Conservation (phyloP, 805 yeast species). For the Ogataea angusta region DNA sequence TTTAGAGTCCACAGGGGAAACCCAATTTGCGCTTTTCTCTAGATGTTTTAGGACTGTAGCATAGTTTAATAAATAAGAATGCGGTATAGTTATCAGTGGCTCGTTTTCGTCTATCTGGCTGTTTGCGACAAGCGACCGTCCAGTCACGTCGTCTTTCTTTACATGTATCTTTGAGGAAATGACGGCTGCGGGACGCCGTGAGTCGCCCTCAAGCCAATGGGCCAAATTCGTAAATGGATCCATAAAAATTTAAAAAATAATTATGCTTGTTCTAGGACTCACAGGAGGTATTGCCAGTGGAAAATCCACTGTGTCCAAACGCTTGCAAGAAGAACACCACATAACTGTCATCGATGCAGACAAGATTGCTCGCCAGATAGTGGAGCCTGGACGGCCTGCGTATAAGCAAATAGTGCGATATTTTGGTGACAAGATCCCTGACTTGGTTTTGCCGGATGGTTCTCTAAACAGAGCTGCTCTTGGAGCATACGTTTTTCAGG, state of each 20-base stretch:
- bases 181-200: conserved; percentile 13
- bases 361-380: conserved; percentile 78
- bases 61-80: conserved; percentile 54
- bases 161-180: conserved; percentile 43
- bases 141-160: conserved; percentile 43
- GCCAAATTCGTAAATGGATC: conserved; percentile 21
- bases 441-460: conserved; percentile 45
- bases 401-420: conserved; percentile 60
- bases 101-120: conserved; percentile 39
- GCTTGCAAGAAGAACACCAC: conserved; percentile 48
- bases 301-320: conserved; percentile 79
- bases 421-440: conserved; percentile 55
- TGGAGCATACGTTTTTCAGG: conserved; percentile 75
- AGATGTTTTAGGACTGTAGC: conserved; percentile 49
- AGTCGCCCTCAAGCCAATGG: conserved; percentile 31
- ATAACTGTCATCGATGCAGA: conserved; percentile 85
- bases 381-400: conserved; percentile 73
- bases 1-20: conserved; percentile 17
- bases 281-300: conserved; percentile 99
- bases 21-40: conserved; percentile 31
- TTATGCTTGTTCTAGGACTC: conserved; percentile 87
- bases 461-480: conserved; percentile 66
- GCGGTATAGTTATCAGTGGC: conserved; percentile 54
- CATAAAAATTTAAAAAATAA: conserved; percentile 8
- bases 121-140: conserved; percentile 59